phyloP scores from a whole-genome alignment of 2,329 filamentous ascomycete genomes.

The Remersonia thermophila region DNA sequence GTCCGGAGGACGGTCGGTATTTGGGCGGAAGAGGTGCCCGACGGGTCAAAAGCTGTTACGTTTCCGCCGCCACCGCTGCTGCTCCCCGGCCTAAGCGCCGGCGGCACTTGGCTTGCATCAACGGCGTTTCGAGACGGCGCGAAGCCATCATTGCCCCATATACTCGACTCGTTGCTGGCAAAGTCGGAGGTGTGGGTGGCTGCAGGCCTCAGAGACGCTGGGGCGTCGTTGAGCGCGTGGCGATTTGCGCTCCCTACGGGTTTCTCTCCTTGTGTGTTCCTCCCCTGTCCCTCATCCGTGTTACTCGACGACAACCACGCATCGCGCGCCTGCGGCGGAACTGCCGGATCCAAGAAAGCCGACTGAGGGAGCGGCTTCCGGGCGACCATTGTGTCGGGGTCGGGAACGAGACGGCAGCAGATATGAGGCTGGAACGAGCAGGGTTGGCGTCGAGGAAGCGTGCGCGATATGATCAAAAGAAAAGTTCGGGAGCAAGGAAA shows the following conservation, averaged over 20 bases:
- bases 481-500: too few species aligned
- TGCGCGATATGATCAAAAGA: too few species aligned
- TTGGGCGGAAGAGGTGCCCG: slow-evolving; percentile 7
- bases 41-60: too few species aligned
- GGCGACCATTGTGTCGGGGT: slow-evolving; percentile 25
- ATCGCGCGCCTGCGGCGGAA: slow-evolving; percentile 17
- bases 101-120: too few species aligned
- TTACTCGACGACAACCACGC: slow-evolving; percentile 20
- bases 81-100: too few species aligned
- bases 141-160: slow-evolving; percentile 21
- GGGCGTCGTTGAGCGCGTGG: too few species aligned
- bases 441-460: too few species aligned
- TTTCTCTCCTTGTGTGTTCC: slow-evolving; percentile 1
- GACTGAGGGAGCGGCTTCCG: slow-evolving; percentile 26
- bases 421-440: too few species aligned
- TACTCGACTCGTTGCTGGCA: slow-evolving; percentile 22
- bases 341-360: too few species aligned
- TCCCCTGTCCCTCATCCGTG: slow-evolving; percentile 20
- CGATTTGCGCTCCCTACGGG: too few species aligned
- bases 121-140: neutral
- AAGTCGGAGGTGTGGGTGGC: slow-evolving; percentile 17
- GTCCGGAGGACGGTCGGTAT: slow-evolving; percentile 23
- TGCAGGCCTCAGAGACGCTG: slow-evolving; percentile 22
- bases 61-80: too few species aligned
- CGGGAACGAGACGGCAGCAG: too few species aligned